These are phyloP conservation scores for Rhododendron griersonianum DNA, from an alignment of 148 eudicot genomes.

Conservation along the genomic window DNA sequence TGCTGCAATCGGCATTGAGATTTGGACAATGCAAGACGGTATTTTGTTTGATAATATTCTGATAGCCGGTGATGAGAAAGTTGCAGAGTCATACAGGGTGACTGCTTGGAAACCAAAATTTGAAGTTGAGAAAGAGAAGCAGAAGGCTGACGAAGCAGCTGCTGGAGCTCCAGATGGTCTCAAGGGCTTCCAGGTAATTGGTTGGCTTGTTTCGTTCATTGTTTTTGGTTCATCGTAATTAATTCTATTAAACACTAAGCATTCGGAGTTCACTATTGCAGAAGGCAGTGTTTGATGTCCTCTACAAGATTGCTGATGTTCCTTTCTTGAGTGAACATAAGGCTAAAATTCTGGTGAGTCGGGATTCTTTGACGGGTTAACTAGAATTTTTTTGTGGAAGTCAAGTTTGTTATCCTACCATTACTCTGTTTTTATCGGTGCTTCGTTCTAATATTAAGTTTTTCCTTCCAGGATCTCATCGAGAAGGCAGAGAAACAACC, in stretches of 20 bases:
- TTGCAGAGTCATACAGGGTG: slow-evolving; percentile 58
- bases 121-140: slow-evolving; percentile 77
- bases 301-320: slow-evolving; percentile 83
- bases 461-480: slow-evolving; percentile 53
- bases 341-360: slow-evolving; percentile 57
- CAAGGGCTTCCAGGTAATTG: slow-evolving; percentile 65
- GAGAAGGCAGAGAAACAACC: slow-evolving; percentile 94
- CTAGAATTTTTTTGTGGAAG: neutral
- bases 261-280: slow-evolving; percentile 29
- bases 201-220: neutral
- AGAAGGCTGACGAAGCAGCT: slow-evolving; percentile 75
- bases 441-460: neutral
- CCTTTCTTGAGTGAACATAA: slow-evolving; percentile 77
- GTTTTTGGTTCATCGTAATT: neutral
- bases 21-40: slow-evolving; percentile 96
- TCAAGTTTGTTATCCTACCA: neutral
- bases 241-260: neutral
- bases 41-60: slow-evolving; percentile 84
- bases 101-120: slow-evolving; percentile 83
- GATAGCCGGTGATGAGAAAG: slow-evolving; percentile 72
- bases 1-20: slow-evolving; percentile 95
- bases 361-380: neutral
- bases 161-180: slow-evolving; percentile 41
- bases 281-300: slow-evolving; percentile 75
- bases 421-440: neutral